Percentiles rank a stretch among this genome's conserved stretches.
These are phyloP conservation scores for Skeletonema costatum DNA, from an alignment of 108 stramenopile species.

Conservation along the genomic window DNA sequence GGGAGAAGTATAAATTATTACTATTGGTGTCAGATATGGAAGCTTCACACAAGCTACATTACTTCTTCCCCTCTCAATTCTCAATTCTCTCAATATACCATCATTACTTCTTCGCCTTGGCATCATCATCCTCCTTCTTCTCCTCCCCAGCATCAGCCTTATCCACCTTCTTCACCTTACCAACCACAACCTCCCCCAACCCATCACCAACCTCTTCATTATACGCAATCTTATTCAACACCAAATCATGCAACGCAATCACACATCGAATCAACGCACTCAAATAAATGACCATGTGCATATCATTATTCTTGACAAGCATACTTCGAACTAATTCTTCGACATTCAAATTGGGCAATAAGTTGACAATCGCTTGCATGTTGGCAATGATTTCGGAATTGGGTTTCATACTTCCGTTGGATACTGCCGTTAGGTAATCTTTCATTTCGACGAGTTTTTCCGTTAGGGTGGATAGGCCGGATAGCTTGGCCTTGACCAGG, in stretches of 20 bases:
- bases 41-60: too few relatives aligned
- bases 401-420: slow-evolving; percentile 57
- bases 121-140: slow-evolving; percentile 42
- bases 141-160: slow-evolving; percentile 28
- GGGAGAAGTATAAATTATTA: too few relatives aligned
- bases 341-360: slow-evolving; percentile 97
- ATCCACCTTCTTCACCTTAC: slow-evolving; percentile 54
- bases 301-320: slow-evolving; percentile 98
- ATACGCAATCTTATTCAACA: slow-evolving; percentile 95
- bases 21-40: too few relatives aligned
- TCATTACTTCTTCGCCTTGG: background rate
- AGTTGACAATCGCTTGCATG: slow-evolving; percentile 95
- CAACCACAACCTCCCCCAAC: slow-evolving; percentile 20
- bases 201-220: slow-evolving; percentile 49
- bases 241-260: slow-evolving; percentile 96
- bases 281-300: slow-evolving; percentile 94
- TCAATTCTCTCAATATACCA: background rate
- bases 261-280: slow-evolving; percentile 91
- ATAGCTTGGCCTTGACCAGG: slow-evolving; percentile 93
- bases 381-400: slow-evolving; percentile 93
- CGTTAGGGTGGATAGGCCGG: slow-evolving; percentile 87
- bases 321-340: slow-evolving; percentile 90
- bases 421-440: slow-evolving; percentile 86
- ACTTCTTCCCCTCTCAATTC: too few relatives aligned
- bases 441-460: slow-evolving; percentile 94